A percentile compares a stretch with the other conserved stretches of the same genome.
phyloP scores from a whole-genome alignment of 176 grass and related monocot genomes.

The Oryza meyeriana region DNA sequence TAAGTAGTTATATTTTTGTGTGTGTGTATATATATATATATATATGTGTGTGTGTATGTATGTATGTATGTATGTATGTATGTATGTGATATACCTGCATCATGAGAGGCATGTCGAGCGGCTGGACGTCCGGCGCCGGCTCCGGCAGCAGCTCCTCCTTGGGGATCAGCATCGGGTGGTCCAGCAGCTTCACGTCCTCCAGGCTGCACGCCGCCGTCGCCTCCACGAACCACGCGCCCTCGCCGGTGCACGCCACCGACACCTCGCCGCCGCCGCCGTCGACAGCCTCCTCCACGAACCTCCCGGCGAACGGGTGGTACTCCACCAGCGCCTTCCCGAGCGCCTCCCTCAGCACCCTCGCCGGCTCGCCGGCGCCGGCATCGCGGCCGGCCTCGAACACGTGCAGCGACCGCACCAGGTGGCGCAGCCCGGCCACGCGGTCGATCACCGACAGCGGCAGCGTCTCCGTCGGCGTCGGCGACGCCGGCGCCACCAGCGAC shows the following conservation, averaged over 20 bases:
- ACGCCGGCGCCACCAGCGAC: slow-evolving; percentile 50
- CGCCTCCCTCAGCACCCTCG: slow-evolving; percentile 42
- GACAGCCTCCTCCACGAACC: slow-evolving; percentile 43
- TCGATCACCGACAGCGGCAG: slow-evolving; percentile 69
- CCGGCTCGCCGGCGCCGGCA: not conserved
- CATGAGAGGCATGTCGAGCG: slow-evolving; percentile 71
- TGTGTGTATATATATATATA: too few relatives aligned
- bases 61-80: too few relatives aligned
- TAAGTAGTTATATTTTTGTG: too few relatives aligned
- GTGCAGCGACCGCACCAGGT: slow-evolving; percentile 72
- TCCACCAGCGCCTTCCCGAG: slow-evolving; percentile 62
- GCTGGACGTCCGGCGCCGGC: slow-evolving; percentile 23
- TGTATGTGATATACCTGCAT: slow-evolving; percentile 84
- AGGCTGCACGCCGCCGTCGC: slow-evolving; percentile 53
- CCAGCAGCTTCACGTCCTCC: slow-evolving; percentile 62
- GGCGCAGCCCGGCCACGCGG: slow-evolving; percentile 71
- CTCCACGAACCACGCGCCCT: slow-evolving; percentile 82
- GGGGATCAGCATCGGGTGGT: slow-evolving; percentile 68
- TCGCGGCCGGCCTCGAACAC: slow-evolving; percentile 30
- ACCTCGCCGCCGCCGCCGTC: slow-evolving; percentile 29
- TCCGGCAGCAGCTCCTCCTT: slow-evolving; percentile 70
- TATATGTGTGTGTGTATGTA: too few relatives aligned
- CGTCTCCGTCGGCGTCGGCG: slow-evolving; percentile 48
- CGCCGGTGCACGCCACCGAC: slow-evolving; percentile 54
- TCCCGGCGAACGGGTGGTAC: slow-evolving; percentile 71